A percentile compares a stretch with the other conserved stretches of the same genome.
Conservation (phyloP, 2,329 filamentous ascomycete genomes). For the Apiospora phragmitis region DNA sequence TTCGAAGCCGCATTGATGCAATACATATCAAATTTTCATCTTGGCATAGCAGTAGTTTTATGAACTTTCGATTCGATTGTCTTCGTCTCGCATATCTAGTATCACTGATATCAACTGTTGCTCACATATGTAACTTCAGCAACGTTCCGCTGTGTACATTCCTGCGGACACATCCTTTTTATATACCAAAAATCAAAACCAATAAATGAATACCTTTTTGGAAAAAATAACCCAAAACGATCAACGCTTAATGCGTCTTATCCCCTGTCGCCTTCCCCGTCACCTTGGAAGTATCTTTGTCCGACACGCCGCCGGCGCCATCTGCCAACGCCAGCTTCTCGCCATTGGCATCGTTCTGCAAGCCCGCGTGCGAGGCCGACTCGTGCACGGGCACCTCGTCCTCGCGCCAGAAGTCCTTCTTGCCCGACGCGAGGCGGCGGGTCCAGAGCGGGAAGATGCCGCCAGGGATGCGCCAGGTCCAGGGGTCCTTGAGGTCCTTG, state of each 20-base stretch:
- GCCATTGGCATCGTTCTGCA: background rate
- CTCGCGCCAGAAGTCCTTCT: slow-evolving; percentile 71
- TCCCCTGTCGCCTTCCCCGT: background rate
- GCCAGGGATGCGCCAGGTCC: slow-evolving; percentile 76
- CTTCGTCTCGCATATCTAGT: background rate
- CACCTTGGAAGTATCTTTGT: slow-evolving; percentile 1
- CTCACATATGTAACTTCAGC: background rate
- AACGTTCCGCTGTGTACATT: background rate
- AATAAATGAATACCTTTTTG: background rate
- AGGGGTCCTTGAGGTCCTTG: slow-evolving; percentile 74
- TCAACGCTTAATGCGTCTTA: background rate
- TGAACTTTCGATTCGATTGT: background rate
- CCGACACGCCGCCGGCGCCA: background rate
- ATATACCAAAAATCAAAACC: background rate
- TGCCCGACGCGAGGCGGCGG: slow-evolving; percentile 60
- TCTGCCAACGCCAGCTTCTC: background rate
- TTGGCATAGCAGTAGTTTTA: background rate
- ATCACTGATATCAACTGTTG: background rate
- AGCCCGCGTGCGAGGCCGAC: slow-evolving; percentile 17
- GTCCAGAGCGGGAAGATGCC: slow-evolving; percentile 77
- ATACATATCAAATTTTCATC: background rate
- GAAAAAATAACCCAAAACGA: background rate
- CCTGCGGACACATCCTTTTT: background rate
- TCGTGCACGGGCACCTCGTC: slow-evolving; percentile 29
- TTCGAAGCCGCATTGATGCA: background rate